Base-by-base conservation (phyloP, 2,329 filamentous ascomycete species). In the Cytospora leucostoma region DNA sequence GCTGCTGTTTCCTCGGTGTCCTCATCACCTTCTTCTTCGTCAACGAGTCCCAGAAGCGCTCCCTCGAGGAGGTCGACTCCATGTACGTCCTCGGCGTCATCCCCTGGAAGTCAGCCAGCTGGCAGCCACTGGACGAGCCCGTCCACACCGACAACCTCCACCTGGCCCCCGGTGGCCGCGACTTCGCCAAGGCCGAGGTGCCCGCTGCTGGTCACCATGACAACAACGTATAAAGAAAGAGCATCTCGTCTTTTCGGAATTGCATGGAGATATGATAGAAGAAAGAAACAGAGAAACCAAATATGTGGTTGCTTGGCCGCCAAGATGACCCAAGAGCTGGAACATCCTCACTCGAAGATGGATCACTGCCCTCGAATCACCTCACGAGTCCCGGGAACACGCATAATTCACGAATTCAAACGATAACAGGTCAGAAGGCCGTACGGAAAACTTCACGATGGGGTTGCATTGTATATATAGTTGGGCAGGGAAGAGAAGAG, bases 1-100 rank as follows among this genome's bases (percentile, higher is more conserved):
- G 80, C 1, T 88, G 84, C 73, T 84, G 85, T 70, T 77, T 88
- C 64, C 76, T 80, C 4, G 86, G 81, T 8, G 79, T 82, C 3
- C 69, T 83, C 0, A 72, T 89, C 34, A 85, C 89, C 33, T 90
- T 84, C 76, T 86, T 90, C 76, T 88, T 88, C 74, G 80, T 89
- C 64, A 85, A 84, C 71, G 87, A 89, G 72, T 82, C 79, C 53
- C 84, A 85, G 68, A 85, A 83, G 66, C 80, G 85, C 13, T 83
- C 82, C 5, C 79, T 90, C 35, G 88, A 90, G 75, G 86, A 90
- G 70, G 84, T 90, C 64, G 88, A 90, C 73, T 82, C 79, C 55
- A 86, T 87, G 83, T 88, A 88, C 71, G 78, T 85, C 64, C 74
- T 83, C n/a, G 76, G 77, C 60, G 80, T 87, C 33, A 80, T 80